A percentile compares a stretch with the other conserved stretches of the same genome.
Conservation (phyloP, 305 asterid genomes). For the Monarda citriodora region DNA sequence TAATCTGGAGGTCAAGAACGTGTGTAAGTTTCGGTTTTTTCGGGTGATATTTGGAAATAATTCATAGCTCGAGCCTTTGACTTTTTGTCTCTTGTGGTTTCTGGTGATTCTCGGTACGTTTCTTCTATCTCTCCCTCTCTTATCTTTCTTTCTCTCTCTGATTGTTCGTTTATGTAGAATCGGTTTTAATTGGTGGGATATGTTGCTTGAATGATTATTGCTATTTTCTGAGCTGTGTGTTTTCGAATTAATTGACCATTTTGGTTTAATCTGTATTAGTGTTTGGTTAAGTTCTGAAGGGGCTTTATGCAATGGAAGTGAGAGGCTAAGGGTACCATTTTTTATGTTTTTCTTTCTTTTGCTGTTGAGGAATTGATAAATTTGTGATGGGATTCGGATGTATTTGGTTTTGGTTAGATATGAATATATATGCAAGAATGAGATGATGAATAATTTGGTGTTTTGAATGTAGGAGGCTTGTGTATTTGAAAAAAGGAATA, state of each 20-base stretch:
- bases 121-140: not conserved
- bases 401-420: not conserved
- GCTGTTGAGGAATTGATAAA: not conserved
- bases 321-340: no score
- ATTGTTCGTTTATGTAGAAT: not conserved
- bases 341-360: conserved; percentile 2
- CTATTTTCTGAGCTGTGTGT: conserved; percentile 12
- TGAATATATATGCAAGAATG: not conserved
- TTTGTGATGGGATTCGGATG: conserved; percentile 13
- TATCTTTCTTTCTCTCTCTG: not conserved
- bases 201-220: conserved; percentile 13
- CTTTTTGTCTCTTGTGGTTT: conserved; percentile 38
- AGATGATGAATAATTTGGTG: not conserved
- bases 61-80: conserved; percentile 27
- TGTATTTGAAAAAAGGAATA: not conserved
- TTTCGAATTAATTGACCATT: conserved; percentile 15
- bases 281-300: not conserved
- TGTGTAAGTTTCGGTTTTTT: conserved; percentile 18
- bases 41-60: conserved; percentile 19
- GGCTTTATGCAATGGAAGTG: conserved; percentile 10
- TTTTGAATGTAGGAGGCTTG: conserved; percentile 6
- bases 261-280: not conserved
- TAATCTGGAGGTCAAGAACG: conserved; percentile 22
- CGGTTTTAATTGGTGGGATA: conserved; percentile 10
- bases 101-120: conserved; percentile 42